Conservation (phyloP, 1,139 yeast genomes). For the Pichia inconspicua region DNA sequence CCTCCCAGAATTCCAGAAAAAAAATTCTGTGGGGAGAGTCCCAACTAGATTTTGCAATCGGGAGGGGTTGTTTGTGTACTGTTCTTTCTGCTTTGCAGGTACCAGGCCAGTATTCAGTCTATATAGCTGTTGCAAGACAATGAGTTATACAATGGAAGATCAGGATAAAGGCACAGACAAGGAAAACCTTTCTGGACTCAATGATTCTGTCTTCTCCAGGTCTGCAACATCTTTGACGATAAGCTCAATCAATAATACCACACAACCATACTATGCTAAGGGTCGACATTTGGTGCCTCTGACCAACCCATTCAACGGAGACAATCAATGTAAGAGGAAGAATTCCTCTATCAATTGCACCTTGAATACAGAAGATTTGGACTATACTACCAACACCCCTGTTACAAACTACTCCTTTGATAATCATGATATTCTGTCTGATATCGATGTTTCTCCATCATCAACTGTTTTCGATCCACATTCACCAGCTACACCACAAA, state of each 20-base stretch:
- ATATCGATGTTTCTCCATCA: background rate
- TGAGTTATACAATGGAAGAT: background rate
- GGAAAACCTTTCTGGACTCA: background rate
- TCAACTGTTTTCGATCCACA: background rate
- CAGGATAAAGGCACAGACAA: background rate
- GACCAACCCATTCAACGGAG: background rate
- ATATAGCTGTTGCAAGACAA: no score
- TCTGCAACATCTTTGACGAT: conserved; percentile 5
- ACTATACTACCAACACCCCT: background rate
- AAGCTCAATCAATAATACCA: conserved; percentile 1
- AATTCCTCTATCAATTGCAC: background rate
- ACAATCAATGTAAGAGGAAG: background rate
- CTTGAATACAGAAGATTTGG: background rate
- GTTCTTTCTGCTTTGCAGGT: background rate
- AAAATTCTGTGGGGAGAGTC: no score
- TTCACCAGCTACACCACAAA: conserved; percentile 8
- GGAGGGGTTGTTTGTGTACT: background rate
- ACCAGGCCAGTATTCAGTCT: background rate
- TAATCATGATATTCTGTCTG: background rate
- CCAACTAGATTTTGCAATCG: no score
- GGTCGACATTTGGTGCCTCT: background rate
- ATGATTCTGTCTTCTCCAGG: conserved; percentile 1
- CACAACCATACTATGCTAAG: background rate
- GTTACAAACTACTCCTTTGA: background rate
- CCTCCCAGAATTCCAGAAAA: no score